phyloP scores from a whole-genome alignment of 2,329 filamentous ascomycete species.

The Cercospora janseana region DNA sequence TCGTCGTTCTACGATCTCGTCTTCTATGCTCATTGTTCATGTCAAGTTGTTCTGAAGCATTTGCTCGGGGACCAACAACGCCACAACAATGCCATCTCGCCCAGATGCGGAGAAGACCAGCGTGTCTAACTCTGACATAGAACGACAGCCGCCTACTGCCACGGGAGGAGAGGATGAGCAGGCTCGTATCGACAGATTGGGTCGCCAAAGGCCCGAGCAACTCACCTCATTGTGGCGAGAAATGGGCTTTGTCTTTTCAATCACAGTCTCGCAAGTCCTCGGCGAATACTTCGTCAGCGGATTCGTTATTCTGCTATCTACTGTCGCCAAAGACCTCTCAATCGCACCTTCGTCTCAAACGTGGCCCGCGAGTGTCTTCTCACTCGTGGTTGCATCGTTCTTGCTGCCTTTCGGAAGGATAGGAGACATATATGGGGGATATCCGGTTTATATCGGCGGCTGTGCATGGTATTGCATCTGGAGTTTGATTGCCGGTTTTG shows the following conservation, averaged over 20 bases:
- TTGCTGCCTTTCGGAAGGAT: slow-evolving; percentile 48
- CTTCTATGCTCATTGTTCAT: too few relatives aligned
- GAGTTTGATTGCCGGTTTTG: slow-evolving; percentile 37
- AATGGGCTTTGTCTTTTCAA: slow-evolving; percentile 59
- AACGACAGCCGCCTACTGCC: not conserved
- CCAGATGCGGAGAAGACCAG: not conserved
- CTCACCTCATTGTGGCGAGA: slow-evolving; percentile 58
- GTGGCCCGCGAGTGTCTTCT: slow-evolving; percentile 55
- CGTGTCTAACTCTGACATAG: not conserved
- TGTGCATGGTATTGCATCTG: slow-evolving; percentile 46
- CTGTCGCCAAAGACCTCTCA: slow-evolving; percentile 58
- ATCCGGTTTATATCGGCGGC: slow-evolving; percentile 59
- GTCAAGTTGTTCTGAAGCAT: too few relatives aligned
- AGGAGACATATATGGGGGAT: slow-evolving; percentile 62
- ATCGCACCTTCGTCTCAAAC: slow-evolving; percentile 65
- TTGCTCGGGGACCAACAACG: too few relatives aligned
- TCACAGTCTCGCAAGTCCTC: slow-evolving; percentile 35
- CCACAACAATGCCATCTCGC: not conserved
- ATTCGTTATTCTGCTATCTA: slow-evolving; percentile 68
- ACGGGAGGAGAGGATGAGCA: not conserved
- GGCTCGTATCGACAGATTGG: slow-evolving; percentile 57
- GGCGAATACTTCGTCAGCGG: slow-evolving; percentile 74
- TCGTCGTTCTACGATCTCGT: too few relatives aligned
- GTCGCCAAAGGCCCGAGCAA: slow-evolving; percentile 58
- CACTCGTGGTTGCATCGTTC: slow-evolving; percentile 50